phyloP scores from a whole-genome alignment of 2,329 filamentous ascomycete genomes.

The Fusarium tanahbumbuense region DNA sequence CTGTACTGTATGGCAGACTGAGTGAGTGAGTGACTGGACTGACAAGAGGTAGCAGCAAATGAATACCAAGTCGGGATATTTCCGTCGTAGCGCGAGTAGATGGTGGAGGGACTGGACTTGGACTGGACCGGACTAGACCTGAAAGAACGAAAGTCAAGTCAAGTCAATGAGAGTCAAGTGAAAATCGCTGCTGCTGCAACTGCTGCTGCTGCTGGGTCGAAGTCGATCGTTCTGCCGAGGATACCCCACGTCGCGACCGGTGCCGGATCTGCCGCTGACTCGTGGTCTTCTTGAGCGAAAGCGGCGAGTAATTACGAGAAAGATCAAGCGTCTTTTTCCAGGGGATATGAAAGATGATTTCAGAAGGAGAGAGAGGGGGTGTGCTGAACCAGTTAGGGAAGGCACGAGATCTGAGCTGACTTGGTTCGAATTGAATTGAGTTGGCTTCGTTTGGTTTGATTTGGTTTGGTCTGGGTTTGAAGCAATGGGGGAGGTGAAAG shows the following conservation, averaged over 20 bases:
- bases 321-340: conserved; percentile 23
- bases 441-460: background rate
- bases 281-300: conserved; percentile 44
- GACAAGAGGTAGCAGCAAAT: conserved; percentile 9
- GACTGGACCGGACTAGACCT: conserved; percentile 24
- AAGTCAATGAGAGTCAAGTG: background rate
- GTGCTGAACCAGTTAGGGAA: conserved; percentile 21
- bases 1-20: background rate
- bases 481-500: conserved; percentile 3
- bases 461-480: background rate
- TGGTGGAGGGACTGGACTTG: conserved; percentile 28
- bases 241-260: conserved; percentile 47
- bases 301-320: conserved; percentile 46
- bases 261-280: conserved; percentile 52
- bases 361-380: conserved; percentile 33
- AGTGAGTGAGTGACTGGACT: background rate
- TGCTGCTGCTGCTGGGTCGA: conserved; percentile 16
- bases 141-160: conserved; percentile 41
- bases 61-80: conserved; percentile 49
- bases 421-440: background rate
- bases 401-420: background rate
- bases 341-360: conserved; percentile 19
- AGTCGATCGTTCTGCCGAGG: conserved; percentile 47
- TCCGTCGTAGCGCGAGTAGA: conserved; percentile 47
- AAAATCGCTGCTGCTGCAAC: background rate